These are phyloP conservation scores for Passalora sequoiae DNA, from an alignment of 2,329 filamentous ascomycete genomes.

Conservation along the genomic window DNA sequence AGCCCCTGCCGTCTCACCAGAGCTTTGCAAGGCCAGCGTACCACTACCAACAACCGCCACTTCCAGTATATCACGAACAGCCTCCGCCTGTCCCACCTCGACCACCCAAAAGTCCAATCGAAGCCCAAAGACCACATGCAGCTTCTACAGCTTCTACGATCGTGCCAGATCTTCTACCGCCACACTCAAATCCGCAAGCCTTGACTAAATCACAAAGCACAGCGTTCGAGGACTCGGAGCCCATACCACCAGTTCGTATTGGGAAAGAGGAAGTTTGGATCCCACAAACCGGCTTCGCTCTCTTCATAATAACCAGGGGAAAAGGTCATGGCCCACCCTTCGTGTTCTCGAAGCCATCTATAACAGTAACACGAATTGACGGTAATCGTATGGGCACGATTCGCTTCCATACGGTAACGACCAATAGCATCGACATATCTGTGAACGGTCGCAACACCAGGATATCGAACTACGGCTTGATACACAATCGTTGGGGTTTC, in stretches of 20 bases:
- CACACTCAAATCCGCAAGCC: conserved; percentile 22
- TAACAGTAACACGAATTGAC: conserved; percentile 15
- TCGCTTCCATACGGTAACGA: conserved; percentile 19
- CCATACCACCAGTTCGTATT: conserved; percentile 18
- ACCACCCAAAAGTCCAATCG: conserved; percentile 2
- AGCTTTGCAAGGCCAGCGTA: conserved; percentile 1
- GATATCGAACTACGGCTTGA: conserved; percentile 14
- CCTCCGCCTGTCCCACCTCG: conserved; percentile 9
- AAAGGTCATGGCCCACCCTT: conserved; percentile 20
- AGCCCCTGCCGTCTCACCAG: conserved; percentile 2
- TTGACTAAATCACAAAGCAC: conserved; percentile 18
- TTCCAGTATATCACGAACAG: background rate
- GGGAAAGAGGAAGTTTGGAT: conserved; percentile 18
- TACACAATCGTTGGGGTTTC: conserved; percentile 23
- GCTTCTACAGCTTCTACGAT: conserved; percentile 8
- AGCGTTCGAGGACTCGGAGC: conserved; percentile 15
- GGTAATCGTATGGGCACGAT: conserved; percentile 17
- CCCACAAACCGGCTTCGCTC: conserved; percentile 8
- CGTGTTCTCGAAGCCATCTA: conserved; percentile 20
- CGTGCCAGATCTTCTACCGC: conserved; percentile 21
- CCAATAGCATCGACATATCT: conserved; percentile 17
- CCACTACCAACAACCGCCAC: conserved; percentile 4
- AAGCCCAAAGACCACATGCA: conserved; percentile 5
- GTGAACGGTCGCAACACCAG: conserved; percentile 14
- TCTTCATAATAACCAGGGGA: conserved; percentile 18